Percentiles rank a stretch among this genome's conserved stretches.
These are phyloP conservation scores for Pichia sp. DNA, from an alignment of 1,139 yeast species.

Conservation along the genomic window DNA sequence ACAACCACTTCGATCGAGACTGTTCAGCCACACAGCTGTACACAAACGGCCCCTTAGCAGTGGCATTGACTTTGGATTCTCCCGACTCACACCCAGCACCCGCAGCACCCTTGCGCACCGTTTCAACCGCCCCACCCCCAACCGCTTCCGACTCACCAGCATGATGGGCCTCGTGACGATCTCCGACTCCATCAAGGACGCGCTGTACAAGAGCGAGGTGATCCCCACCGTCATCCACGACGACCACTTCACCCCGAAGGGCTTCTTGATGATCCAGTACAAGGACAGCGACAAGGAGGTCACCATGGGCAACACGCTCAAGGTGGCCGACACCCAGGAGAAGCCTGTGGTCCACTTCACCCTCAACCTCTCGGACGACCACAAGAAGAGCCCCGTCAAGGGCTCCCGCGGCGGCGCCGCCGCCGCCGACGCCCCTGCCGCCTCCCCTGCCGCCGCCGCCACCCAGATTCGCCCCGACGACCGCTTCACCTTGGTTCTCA, in stretches of 20 bases:
- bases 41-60: background rate
- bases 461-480: conserved; percentile 35
- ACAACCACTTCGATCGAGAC: background rate
- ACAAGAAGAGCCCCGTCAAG: background rate
- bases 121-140: background rate
- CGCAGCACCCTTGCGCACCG: background rate
- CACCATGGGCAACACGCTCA: conserved; percentile 72
- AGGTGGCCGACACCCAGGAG: conserved; percentile 60
- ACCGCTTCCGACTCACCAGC: conserved; percentile 3
- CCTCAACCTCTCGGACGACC: conserved; percentile 47
- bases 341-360: conserved; percentile 66
- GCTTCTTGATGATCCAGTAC: conserved; percentile 42
- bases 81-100: background rate
- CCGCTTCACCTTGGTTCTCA: conserved; percentile 66
- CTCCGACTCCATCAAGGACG: conserved; percentile 57
- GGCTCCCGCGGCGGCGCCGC: background rate
- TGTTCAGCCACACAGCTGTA: background rate
- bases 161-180: conserved; percentile 50
- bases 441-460: background rate
- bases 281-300: conserved; percentile 55
- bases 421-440: background rate
- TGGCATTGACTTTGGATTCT: background rate
- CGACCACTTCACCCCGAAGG: conserved; percentile 34
- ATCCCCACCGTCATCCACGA: conserved; percentile 58
- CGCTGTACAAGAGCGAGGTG: conserved; percentile 54